Percentiles rank a stretch among this genome's conserved stretches.
Conservation (phyloP, 306 rosid genomes). For the Vachellia collinsii region DNA sequence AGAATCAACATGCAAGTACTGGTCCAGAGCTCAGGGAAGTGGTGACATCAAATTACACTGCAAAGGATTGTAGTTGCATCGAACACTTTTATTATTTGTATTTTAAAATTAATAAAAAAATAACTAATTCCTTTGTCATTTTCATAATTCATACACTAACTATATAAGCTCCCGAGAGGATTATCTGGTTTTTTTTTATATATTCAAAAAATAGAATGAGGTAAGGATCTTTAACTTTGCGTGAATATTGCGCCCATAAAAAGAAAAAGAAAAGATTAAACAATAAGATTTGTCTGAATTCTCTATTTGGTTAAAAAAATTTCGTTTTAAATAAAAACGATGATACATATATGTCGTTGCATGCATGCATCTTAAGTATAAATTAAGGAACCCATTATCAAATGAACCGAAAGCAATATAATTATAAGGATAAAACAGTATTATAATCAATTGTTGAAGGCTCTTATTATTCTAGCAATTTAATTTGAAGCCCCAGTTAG, state of each 20-base stretch:
- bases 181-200: neutral
- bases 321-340: neutral
- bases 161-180: neutral
- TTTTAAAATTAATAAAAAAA: neutral
- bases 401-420: neutral
- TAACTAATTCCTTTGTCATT: neutral
- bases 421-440: neutral
- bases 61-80: neutral
- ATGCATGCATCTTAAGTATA: neutral
- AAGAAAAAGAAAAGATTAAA: neutral
- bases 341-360: neutral
- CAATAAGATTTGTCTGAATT: neutral
- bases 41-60: neutral
- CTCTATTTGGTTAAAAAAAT: neutral
- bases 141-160: neutral
- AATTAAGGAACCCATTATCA: neutral
- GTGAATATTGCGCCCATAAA: neutral
- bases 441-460: neutral
- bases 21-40: neutral
- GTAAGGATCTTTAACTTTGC: neutral
- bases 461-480: neutral
- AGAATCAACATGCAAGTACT: too few species aligned
- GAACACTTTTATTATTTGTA: neutral
- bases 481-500: neutral
- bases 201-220: neutral